These are phyloP conservation scores for Monosporascus sp. DNA, from an alignment of 2,329 filamentous ascomycete genomes.

Conservation along the genomic window DNA sequence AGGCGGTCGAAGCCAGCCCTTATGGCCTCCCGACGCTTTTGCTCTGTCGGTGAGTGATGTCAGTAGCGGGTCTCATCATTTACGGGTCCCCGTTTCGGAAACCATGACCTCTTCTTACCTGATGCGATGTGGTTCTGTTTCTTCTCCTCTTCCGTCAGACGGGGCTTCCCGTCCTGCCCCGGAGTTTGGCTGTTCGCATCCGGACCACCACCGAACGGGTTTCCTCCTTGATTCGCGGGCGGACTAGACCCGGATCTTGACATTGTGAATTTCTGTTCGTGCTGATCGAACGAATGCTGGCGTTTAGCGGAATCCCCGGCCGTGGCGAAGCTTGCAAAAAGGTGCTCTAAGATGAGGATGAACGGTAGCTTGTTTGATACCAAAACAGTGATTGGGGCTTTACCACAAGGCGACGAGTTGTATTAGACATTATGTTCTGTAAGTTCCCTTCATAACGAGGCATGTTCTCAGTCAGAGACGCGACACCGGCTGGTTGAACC, in stretches of 20 bases:
- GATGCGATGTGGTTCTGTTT: conserved; percentile 52
- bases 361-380: background rate
- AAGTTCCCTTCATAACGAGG: background rate
- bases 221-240: background rate
- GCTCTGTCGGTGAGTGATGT: conserved; percentile 27
- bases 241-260: background rate
- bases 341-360: background rate
- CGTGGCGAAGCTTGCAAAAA: background rate
- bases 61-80: background rate
- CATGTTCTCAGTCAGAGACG: background rate
- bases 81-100: background rate
- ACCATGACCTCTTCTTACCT: conserved; percentile 28
- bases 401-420: background rate
- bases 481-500: background rate
- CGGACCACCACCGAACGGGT: background rate
- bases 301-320: too few species aligned
- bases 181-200: conserved; percentile 9
- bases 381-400: too few species aligned
- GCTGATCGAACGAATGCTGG: too few species aligned
- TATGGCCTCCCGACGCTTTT: conserved; percentile 67
- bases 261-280: background rate
- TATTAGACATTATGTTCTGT: background rate
- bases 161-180: conserved; percentile 40
- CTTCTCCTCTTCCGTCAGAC: conserved; percentile 48
- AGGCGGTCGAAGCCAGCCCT: conserved; percentile 78